Percentiles rank a stretch among this genome's conserved stretches.
phyloP scores from a whole-genome alignment of 768 basidiomycete genomes.

The Phallus indusiatus region DNA sequence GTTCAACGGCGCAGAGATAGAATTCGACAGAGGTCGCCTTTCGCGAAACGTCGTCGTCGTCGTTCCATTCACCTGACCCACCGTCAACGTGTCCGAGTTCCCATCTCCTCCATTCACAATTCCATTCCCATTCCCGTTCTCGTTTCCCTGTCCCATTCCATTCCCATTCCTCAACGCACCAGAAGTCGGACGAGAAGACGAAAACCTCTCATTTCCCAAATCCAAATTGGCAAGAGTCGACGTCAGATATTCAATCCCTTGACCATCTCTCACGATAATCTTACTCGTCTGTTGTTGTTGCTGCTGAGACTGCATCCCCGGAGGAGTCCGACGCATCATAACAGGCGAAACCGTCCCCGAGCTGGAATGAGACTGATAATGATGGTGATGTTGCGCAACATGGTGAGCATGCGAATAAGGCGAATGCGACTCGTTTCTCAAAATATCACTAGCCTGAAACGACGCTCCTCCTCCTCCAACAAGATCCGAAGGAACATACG shows the following conservation, averaged over 20 bases:
- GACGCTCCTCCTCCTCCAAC: constrained; percentile 14
- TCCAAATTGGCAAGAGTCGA: constrained; percentile 70
- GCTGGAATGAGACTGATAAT: no score
- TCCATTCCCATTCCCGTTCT: no score
- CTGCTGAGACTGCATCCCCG: neutral
- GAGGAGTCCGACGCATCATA: neutral
- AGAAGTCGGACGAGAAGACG: neutral
- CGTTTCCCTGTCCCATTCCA: no score
- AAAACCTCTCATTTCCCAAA: constrained; percentile 26
- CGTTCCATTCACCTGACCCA: no score
- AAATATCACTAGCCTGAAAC: constrained; percentile 31
- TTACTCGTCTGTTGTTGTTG: constrained; percentile 24
- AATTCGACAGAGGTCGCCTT: constrained; percentile 1
- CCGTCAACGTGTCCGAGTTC: no score
- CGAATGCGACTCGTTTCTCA: constrained; percentile 32
- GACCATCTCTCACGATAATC: constrained; percentile 31
- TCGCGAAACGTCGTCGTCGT: no score
- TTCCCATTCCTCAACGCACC: neutral
- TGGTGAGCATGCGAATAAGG: constrained; percentile 21
- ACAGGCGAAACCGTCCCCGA: neutral
- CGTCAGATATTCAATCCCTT: constrained; percentile 43
- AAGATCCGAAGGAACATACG: constrained; percentile 34
- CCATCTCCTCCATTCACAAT: no score
- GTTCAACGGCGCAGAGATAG: constrained; percentile 5
- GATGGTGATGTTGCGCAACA: neutral